Evolutionary conservation across 208 protist species (phyloP).

Genomic region (Crithidia fasciculata): DNA sequence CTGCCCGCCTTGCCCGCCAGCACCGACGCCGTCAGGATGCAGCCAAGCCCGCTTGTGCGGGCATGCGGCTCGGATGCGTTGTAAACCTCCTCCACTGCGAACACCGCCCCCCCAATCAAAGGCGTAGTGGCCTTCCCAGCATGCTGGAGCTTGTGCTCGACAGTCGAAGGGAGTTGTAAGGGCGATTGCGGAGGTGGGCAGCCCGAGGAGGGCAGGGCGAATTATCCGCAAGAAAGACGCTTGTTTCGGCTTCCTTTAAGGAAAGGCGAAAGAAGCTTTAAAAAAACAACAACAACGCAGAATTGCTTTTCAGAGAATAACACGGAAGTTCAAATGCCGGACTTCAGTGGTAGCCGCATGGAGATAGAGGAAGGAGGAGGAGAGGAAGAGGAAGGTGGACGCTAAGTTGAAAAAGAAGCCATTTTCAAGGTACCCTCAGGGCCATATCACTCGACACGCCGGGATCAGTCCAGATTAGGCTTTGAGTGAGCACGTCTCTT

Average conservation of each 20-base stretch:
- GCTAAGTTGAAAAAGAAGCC: background rate
- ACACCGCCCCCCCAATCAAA: background rate
- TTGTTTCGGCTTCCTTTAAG: background rate
- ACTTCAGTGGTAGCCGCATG: background rate
- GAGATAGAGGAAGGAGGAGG: background rate
- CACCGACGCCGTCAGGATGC: background rate
- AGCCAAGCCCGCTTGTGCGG: conserved; percentile 3
- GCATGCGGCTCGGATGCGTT: background rate
- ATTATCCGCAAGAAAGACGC: background rate
- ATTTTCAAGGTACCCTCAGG: background rate
- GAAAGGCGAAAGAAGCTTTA: background rate
- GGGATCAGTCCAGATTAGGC: background rate
- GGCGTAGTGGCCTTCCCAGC: background rate
- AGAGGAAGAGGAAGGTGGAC: background rate
- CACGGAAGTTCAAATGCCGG: background rate
- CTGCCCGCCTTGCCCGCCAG: background rate
- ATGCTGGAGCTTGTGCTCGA: conserved; percentile 1
- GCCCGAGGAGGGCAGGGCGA: background rate
- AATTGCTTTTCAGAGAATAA: background rate
- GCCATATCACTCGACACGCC: background rate
- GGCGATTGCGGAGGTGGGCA: background rate
- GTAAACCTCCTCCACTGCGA: background rate
- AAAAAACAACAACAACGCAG: background rate
- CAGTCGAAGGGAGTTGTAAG: background rate
- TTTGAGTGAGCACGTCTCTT: background rate